A percentile compares a stretch with the other conserved stretches of the same genome.
Conservation (phyloP, 768 basidiomycete species). For the Phlebiopsis flavidoalba region DNA sequence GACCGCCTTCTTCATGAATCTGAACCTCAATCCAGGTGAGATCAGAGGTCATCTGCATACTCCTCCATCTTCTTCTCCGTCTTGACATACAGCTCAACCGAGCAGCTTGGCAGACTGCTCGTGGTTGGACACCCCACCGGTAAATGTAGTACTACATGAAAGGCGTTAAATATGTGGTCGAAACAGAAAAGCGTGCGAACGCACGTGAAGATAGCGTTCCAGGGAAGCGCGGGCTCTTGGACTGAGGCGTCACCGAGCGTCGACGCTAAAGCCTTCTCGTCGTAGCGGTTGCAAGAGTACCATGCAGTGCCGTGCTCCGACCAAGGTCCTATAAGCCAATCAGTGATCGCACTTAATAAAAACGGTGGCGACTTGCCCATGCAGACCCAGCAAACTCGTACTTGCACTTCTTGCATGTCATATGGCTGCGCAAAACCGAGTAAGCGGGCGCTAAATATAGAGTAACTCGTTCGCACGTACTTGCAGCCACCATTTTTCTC, state of each 20-base stretch:
- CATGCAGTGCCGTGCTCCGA: conserved; percentile 94
- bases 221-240: conserved; percentile 83
- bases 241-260: conserved; percentile 91
- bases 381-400: conserved; percentile 99
- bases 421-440: conserved; percentile 59
- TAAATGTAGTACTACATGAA: conserved; percentile 92
- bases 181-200: conserved; percentile 24
- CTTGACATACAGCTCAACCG: conserved; percentile 85
- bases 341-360: conserved; percentile 29
- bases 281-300: conserved; percentile 98
- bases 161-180: neutral
- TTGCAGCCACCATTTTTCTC: conserved; percentile 99
- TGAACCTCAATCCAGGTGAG: conserved; percentile 99
- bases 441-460: neutral
- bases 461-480: conserved; percentile 46
- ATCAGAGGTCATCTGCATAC: conserved; percentile 89
- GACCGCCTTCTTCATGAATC: conserved; percentile 98
- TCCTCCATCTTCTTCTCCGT: conserved; percentile 99
- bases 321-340: conserved; percentile 70
- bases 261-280: conserved; percentile 82
- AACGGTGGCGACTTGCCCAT: conserved; percentile 56
- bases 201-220: conserved; percentile 92
- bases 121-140: conserved; percentile 98
- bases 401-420: conserved; percentile 99
- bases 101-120: conserved; percentile 98